Evolutionary conservation across 176 grass and related monocot species (phyloP).

Genomic region (Themeda triandra): DNA sequence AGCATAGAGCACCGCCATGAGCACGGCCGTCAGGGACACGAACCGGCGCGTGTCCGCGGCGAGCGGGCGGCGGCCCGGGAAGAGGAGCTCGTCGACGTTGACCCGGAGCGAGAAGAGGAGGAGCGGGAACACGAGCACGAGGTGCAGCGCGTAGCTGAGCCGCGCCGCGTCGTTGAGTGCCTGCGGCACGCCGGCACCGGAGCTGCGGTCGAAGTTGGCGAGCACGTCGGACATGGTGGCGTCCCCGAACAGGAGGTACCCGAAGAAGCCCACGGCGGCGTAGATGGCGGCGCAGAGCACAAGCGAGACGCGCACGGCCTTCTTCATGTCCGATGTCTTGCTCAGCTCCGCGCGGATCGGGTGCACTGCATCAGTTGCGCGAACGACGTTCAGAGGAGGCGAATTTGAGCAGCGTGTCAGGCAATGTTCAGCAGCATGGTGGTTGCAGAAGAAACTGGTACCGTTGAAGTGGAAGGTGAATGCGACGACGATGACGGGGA

Average conservation of each 20-base stretch:
- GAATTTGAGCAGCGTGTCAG: neutral
- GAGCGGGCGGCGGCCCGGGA: constrained; percentile 39
- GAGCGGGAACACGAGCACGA: constrained; percentile 90
- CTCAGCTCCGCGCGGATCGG: constrained; percentile 79
- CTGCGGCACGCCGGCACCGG: constrained; percentile 49
- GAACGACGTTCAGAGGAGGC: neutral
- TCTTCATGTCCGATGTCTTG: constrained; percentile 75
- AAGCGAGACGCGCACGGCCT: constrained; percentile 69
- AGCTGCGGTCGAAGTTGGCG: constrained; percentile 79
- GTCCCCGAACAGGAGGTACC: constrained; percentile 88
- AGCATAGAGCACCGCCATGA: constrained; percentile 59
- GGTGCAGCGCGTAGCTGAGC: constrained; percentile 86
- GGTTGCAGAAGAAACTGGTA: constrained; percentile 6
- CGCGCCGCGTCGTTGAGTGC: constrained; percentile 74
- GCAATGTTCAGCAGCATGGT: neutral
- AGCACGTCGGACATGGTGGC: constrained; percentile 86
- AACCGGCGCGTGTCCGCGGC: constrained; percentile 56
- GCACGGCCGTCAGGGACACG: constrained; percentile 46
- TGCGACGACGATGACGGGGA: constrained; percentile 81
- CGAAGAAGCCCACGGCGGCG: constrained; percentile 73
- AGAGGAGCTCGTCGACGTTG: constrained; percentile 85
- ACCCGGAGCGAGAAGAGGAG: constrained; percentile 78
- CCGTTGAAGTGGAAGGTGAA: constrained; percentile 99
- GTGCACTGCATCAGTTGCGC: constrained; percentile 54
- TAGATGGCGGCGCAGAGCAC: constrained; percentile 76